phyloP scores from a whole-genome alignment of 2,329 filamentous ascomycete species.

The Clonostachys rosea region DNA sequence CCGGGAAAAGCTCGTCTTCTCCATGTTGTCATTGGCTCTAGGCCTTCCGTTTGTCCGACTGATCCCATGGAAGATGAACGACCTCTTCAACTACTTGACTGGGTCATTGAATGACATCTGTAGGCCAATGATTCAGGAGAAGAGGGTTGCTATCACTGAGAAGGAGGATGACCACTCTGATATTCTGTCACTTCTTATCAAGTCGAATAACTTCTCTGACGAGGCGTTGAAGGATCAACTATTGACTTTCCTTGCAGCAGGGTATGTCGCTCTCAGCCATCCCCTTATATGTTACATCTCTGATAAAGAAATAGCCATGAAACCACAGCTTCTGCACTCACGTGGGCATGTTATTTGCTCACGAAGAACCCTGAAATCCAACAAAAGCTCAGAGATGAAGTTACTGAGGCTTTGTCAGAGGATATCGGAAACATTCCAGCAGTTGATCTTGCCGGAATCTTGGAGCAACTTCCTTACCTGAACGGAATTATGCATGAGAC shows the following conservation, averaged over 20 bases:
- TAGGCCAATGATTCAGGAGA: constrained; percentile 39
- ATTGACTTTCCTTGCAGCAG: constrained; percentile 50
- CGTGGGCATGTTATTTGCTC: constrained; percentile 58
- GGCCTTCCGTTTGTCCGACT: constrained; percentile 26
- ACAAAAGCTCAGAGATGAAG: constrained; percentile 53
- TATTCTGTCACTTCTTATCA: constrained; percentile 55
- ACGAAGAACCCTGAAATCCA: constrained; percentile 55
- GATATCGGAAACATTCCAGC: neutral
- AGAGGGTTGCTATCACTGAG: constrained; percentile 38
- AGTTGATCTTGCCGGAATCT: constrained; percentile 35
- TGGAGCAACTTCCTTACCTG: constrained; percentile 64
- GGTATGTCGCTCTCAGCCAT: constrained; percentile 23
- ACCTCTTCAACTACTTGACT: constrained; percentile 26
- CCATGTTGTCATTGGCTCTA: constrained; percentile 28
- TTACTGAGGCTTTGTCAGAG: constrained; percentile 41
- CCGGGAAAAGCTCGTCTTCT: constrained; percentile 38
- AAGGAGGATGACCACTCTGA: constrained; percentile 47
- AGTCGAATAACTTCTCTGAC: constrained; percentile 46
- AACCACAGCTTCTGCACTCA: constrained; percentile 60
- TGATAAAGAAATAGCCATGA: constrained; percentile 40
- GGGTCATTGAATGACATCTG: constrained; percentile 31
- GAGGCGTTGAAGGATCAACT: constrained; percentile 47
- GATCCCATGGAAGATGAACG: constrained; percentile 41
- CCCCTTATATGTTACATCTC: neutral
- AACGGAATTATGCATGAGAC: constrained; percentile 67